Percentiles rank a stretch among this genome's conserved stretches.
These are phyloP conservation scores for Coprinopsis sp. DNA, from an alignment of 768 basidiomycete species.

Conservation along the genomic window DNA sequence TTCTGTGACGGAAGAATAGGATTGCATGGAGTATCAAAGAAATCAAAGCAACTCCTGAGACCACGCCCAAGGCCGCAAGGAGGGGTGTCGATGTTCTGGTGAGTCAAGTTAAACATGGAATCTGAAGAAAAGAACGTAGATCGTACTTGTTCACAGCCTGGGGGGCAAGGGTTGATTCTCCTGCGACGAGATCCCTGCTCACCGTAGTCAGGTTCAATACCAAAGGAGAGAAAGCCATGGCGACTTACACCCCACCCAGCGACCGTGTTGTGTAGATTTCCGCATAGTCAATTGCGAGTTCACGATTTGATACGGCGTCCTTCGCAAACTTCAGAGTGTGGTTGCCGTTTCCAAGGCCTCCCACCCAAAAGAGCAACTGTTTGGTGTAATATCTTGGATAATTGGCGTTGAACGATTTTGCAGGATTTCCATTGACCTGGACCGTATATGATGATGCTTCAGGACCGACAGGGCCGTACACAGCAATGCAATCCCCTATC, in stretches of 20 bases:
- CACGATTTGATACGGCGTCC: background rate
- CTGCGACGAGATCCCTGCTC: too few species aligned
- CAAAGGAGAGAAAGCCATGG: too few species aligned
- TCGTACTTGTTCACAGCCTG: too few species aligned
- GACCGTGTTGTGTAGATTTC: constrained; percentile 17
- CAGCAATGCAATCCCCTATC: constrained; percentile 13
- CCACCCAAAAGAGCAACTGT: constrained; percentile 13
- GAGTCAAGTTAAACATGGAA: too few species aligned
- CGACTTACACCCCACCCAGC: constrained; percentile 16
- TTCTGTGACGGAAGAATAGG: too few species aligned
- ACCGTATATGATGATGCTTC: constrained; percentile 6
- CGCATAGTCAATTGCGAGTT: constrained; percentile 21
- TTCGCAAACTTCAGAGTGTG: constrained; percentile 3
- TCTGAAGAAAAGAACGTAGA: too few species aligned
- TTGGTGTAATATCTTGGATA: constrained; percentile 10
- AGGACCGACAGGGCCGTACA: constrained; percentile 16
- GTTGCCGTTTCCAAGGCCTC: constrained; percentile 12
- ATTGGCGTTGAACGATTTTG: constrained; percentile 2
- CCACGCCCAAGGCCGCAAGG: too few species aligned
- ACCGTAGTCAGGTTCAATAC: too few species aligned
- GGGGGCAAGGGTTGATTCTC: too few species aligned
- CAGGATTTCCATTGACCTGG: constrained; percentile 8
- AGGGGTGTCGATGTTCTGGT: too few species aligned
- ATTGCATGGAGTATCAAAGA: too few species aligned
- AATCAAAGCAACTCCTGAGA: too few species aligned